Evolutionary conservation across 2,329 filamentous ascomycete genomes (phyloP), one percentile per base, ranked within the genome.

Genomic region (Fusarium irregulare): DNA sequence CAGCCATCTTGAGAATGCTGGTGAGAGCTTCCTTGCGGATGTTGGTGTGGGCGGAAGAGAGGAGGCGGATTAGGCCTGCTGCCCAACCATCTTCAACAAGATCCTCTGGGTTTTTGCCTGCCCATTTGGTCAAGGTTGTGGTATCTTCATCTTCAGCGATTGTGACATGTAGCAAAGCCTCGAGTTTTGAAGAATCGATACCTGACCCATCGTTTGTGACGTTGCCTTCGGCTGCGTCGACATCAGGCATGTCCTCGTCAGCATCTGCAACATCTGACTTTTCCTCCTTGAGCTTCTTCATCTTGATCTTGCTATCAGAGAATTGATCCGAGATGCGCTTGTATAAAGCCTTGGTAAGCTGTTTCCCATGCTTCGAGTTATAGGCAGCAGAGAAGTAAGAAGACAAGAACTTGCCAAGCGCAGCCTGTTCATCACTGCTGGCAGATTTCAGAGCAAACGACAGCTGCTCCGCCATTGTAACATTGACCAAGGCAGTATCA

Each of bases 1-100:
- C 80, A 2, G 88, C 86, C 78, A 91, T 86, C 76, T 92, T 92
- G 53, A 88, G 83, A 44, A 94, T 84, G 72, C 89, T 91, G 41
- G 85, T 88, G 20, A 92, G 82, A 7, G 93, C 92, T 81, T 98
- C 93, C 65, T 91, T 89, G 51, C 94, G 88, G 70, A 97, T 91
- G 77, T 92, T 91, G 37, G 85, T 83, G 74, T 96, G 89, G 48
- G 89, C 82, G 0, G 94, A 97, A 56, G 89, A 91, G 13, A 98
- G 85, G 73, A 95, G 91, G 34, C 91, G 84, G 48, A 97, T 85
- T 30, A 98, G 82, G 4, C 89, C 86, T 16, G 87, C 84, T 23
- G 93, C 85, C 73, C 92, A 87, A 9, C 91, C 92, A 68, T 96
- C 92, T 73, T 96, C 93, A 11, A 97, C 83, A 2, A 93, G 87